Conservation (phyloP, 139 green algal species). For the Coccomyxa sp. region DNA sequence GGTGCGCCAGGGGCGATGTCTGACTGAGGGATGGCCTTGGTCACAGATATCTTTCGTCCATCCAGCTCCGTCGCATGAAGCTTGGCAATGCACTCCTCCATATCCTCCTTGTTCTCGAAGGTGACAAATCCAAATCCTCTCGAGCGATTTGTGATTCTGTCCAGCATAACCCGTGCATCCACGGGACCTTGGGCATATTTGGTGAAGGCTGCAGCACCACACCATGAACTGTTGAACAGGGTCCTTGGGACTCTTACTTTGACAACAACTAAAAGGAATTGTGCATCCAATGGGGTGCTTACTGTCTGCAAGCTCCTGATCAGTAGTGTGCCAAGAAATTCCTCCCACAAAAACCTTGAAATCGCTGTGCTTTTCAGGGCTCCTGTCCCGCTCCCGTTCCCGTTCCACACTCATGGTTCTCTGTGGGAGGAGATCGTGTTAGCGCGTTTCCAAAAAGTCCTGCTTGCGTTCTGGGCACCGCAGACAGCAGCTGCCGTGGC, state of each 20-base stretch:
- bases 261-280: no score
- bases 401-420: not conserved
- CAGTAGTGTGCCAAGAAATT: slow-evolving; percentile 55
- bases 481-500: no score
- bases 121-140: slow-evolving; percentile 84
- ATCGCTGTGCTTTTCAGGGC: not conserved
- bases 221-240: not conserved
- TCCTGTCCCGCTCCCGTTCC: not conserved
- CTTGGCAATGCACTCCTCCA: slow-evolving; percentile 56
- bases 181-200: slow-evolving; percentile 36
- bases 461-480: no score
- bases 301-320: slow-evolving; percentile 50
- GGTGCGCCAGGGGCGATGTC: slow-evolving; percentile 66
- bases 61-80: slow-evolving; percentile 76
- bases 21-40: slow-evolving; percentile 61
- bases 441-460: no score
- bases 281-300: slow-evolving; percentile 7
- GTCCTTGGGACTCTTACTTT: not conserved
- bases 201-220: slow-evolving; percentile 45
- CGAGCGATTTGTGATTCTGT: slow-evolving; percentile 56
- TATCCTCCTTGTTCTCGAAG: slow-evolving; percentile 51
- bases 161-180: slow-evolving; percentile 49
- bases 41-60: slow-evolving; percentile 68
- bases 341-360: slow-evolving; percentile 61
- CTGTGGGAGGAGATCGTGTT: no score